Evolutionary conservation across 768 basidiomycete genomes (phyloP).

Genomic region (Trametes sanguinea): DNA sequence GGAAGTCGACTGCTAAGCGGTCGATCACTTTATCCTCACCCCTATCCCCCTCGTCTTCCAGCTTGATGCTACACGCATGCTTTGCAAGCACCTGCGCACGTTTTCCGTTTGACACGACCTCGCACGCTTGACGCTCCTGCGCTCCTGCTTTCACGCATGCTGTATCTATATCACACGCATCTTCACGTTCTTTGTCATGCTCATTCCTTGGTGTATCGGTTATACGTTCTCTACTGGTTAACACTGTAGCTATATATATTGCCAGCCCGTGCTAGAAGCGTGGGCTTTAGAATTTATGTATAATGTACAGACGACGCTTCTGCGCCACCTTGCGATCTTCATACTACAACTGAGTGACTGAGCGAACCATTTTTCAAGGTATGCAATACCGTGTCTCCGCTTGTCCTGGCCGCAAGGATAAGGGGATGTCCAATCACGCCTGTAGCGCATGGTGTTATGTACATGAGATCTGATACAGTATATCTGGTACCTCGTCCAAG

Average conservation of each 20-base stretch:
- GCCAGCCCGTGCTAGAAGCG: slow-evolving; percentile 18
- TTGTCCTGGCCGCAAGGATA: too few species aligned
- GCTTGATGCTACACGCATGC: slow-evolving; percentile 12
- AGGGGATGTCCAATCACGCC: too few species aligned
- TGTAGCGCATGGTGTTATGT: too few species aligned
- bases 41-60: slow-evolving; percentile 1
- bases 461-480: too few species aligned
- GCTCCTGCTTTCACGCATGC: slow-evolving; percentile 19
- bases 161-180: slow-evolving; percentile 16
- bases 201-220: slow-evolving; percentile 13
- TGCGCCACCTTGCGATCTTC: too few species aligned
- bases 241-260: slow-evolving; percentile 22
- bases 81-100: slow-evolving; percentile 13
- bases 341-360: too few species aligned
- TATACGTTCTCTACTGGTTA: neutral
- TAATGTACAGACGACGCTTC: neutral
- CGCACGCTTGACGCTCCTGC: slow-evolving; percentile 17
- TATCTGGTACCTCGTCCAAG: too few species aligned
- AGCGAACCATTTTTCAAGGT: too few species aligned
- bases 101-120: slow-evolving; percentile 13
- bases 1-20: slow-evolving; percentile 26
- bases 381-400: too few species aligned
- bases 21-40: neutral
- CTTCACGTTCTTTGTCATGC: slow-evolving; percentile 1
- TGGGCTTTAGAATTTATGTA: slow-evolving; percentile 15